Base-by-base conservation (phyloP, 495 filamentous ascomycete species). In the Cudoniella acicularis region DNA sequence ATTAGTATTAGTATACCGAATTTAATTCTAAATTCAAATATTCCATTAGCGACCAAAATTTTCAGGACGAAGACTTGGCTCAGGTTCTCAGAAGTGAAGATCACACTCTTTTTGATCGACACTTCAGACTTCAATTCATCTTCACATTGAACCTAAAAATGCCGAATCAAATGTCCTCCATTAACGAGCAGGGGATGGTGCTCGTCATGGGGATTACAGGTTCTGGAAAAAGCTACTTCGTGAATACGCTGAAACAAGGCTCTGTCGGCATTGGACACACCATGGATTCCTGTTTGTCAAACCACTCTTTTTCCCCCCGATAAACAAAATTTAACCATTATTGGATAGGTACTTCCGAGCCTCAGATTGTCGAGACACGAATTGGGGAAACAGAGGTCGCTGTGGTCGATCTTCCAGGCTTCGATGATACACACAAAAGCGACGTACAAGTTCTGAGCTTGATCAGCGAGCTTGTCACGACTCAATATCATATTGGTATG, bases 161-260 rank as follows among this genome's bases (percentile, higher is more conserved):
- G 30, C 13, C 30, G 13, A 4, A 13, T 13, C 30, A 4, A 36
- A 13, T 36, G 13, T 36, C 30, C 4, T 6, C 30, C 6, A 36
- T 36, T 36, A 13, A 36, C 13, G 30, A 36, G 30, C 30, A 13
- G 4, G 30, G 22, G 6, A 67, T 73, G 18, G 63, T 75, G 43
- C 45, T 70, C 0, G 57, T 75, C 10, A 70, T 76, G 65, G 72
- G 73, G 17, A 59, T 68, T 13, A 72, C 72, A 0, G 71, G 74
- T 3, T 54, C 61, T 2, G 74, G 74, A 24, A 77, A 77, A 64
- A 73, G 68, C 30, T 67, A 59, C 21, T 73, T 75, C 42, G 66
- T 77, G 50, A 61, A 68, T 10, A 61, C 52, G 9, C 47, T 73
- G 23, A 66, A 36, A 36, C 4, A 36, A 36, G 30, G 30, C 30